Conservation (phyloP, 371 early-diverging fungal species). For the Fennellomyces sp. region DNA sequence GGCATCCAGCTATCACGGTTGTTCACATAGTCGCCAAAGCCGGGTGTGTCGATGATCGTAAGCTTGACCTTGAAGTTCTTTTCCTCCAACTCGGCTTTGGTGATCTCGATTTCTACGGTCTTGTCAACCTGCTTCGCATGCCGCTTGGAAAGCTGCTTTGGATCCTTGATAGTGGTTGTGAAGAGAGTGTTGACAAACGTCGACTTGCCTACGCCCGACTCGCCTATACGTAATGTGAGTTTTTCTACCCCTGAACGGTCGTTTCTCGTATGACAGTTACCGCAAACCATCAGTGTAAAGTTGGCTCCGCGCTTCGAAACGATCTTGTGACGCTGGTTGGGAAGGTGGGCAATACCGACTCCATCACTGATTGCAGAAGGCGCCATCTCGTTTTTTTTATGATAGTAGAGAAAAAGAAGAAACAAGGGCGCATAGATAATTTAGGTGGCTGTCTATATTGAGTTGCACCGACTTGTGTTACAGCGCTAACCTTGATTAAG, state of each 20-base stretch:
- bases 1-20: slow-evolving; percentile 77
- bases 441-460: background rate
- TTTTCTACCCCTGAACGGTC: background rate
- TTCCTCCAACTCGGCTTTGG: slow-evolving; percentile 87
- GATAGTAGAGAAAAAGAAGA: background rate
- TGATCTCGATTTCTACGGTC: slow-evolving; percentile 81
- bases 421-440: slow-evolving; percentile 3
- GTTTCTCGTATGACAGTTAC: slow-evolving; percentile 40
- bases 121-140: slow-evolving; percentile 63
- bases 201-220: slow-evolving; percentile 69
- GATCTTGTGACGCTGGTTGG: slow-evolving; percentile 95
- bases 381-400: slow-evolving; percentile 14
- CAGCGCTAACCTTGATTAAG: background rate
- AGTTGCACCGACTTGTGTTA: background rate
- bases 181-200: slow-evolving; percentile 91
- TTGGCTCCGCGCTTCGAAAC: slow-evolving; percentile 87
- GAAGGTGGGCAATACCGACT: slow-evolving; percentile 95
- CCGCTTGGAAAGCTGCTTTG: slow-evolving; percentile 54
- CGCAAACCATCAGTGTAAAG: slow-evolving; percentile 95
- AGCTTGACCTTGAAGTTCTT: slow-evolving; percentile 95
- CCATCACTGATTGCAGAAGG: slow-evolving; percentile 48
- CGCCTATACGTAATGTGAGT: slow-evolving; percentile 10
- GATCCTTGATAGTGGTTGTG: slow-evolving; percentile 68
- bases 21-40: slow-evolving; percentile 90
- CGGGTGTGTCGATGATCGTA: slow-evolving; percentile 91